Percentiles rank a stretch among this genome's conserved stretches.
phyloP scores from a whole-genome alignment of 2,329 filamentous ascomycete species.

The Emericellopsis atlantica region DNA sequence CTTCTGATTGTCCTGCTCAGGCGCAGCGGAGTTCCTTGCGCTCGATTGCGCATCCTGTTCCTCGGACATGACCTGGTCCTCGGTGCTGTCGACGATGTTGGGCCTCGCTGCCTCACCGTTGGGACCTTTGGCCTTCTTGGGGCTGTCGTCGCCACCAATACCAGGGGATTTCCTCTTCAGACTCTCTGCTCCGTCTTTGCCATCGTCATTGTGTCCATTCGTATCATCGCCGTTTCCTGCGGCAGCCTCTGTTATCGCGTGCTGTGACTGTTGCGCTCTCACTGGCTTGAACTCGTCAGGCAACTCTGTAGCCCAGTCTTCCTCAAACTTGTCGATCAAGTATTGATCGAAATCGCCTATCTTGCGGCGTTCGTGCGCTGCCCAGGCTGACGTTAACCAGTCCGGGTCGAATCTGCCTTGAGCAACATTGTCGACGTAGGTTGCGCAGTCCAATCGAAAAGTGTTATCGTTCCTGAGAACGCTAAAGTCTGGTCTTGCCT shows the following conservation, averaged over 20 bases:
- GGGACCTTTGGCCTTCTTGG: too few relatives aligned
- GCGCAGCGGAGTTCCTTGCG: too few relatives aligned
- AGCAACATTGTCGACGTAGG: slow-evolving; percentile 30
- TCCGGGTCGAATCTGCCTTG: slow-evolving; percentile 36
- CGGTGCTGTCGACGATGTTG: too few relatives aligned
- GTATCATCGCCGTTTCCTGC: not conserved
- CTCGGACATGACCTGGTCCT: too few relatives aligned
- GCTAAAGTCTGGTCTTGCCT: slow-evolving; percentile 25
- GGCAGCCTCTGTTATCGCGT: not conserved
- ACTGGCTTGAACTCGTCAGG: slow-evolving; percentile 17
- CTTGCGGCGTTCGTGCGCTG: slow-evolving; percentile 33
- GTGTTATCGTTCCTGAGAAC: slow-evolving; percentile 31
- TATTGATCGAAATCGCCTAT: slow-evolving; percentile 37
- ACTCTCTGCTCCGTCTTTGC: not conserved
- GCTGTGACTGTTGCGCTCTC: not conserved
- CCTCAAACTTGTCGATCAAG: slow-evolving; percentile 28
- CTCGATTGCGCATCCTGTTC: too few relatives aligned
- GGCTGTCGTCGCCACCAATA: too few relatives aligned
- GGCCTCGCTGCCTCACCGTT: too few relatives aligned
- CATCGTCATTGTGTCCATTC: not conserved
- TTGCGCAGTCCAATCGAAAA: slow-evolving; percentile 32
- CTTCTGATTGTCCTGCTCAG: too few relatives aligned
- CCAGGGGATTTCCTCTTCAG: not conserved
- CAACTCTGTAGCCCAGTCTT: slow-evolving; percentile 32
- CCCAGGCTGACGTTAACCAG: slow-evolving; percentile 40